Evolutionary conservation across 257 asterid species (phyloP), one percentile per base, ranked within the genome.

Genomic region (Leptodermis oblonga): DNA sequence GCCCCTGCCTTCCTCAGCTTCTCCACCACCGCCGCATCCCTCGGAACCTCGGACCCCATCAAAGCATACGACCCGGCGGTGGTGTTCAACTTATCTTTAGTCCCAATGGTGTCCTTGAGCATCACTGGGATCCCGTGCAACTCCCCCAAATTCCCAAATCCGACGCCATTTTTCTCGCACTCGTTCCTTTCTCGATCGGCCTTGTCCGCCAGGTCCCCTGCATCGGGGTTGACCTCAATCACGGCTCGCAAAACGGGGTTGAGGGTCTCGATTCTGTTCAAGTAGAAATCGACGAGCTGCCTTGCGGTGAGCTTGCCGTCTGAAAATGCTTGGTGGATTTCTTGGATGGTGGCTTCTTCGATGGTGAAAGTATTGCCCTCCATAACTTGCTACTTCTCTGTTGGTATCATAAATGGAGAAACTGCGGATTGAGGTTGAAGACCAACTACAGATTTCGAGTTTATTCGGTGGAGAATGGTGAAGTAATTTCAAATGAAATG

Each of bases 101-200:
- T 87, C 22, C 84, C 87, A 61, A 89, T 81, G 1, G 82, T 77
- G 75, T 85, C 95, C 74, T 89, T 89, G 36, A 87, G 75, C 22
- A 89, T 85, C 69, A 89, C 85, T 8, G 96, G 96, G 34, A 89
- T 74, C n/a, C 92, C 95, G 83, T 87, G 95, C 76, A 89, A 65
- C 34, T 63, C 64, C 4, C 79, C 80, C 58, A 77, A 49, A 7
- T 18, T 14, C 5, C 25, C 46, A 18, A 39, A 26, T 20, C 53
- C 62, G 18, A 23, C 42, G 26, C 65, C 56, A n/a, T 37, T 61
- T 45, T 43, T 12, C 62, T n/a, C 18, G 28, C 65, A n/a, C 62
- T 65, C 65, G 49, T n/a, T 49, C 66, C 88, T 61, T 69, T 80
- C 82, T 7, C 3, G 2, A 69, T 85, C 92, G 45, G 92, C 92